A percentile compares a stretch with the other conserved stretches of the same genome.
Evolutionary conservation across 345 rosid genomes (phyloP).

Genomic region (Litchi chinensis): DNA sequence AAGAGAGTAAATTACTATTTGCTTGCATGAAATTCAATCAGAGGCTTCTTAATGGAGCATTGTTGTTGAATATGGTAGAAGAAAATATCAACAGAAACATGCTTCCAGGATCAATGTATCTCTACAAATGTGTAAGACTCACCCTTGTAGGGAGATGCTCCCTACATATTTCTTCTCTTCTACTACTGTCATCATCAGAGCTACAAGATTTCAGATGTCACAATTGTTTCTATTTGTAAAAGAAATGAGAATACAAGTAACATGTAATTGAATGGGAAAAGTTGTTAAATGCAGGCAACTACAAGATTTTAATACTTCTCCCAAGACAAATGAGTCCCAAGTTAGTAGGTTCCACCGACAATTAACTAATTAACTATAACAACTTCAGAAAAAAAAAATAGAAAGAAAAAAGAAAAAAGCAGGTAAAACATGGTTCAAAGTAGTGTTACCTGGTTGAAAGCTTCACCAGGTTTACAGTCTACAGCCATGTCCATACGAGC

Average conservation of each 20-base stretch:
- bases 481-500: slow-evolving; percentile 95
- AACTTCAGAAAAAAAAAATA: not conserved
- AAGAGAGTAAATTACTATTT: not conserved
- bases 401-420: not conserved
- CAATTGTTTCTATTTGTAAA: not conserved
- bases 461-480: slow-evolving; percentile 89
- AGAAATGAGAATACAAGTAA: not conserved
- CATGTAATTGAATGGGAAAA: not conserved
- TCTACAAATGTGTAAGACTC: slow-evolving; percentile 3
- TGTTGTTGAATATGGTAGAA: not conserved
- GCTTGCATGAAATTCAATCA: not conserved
- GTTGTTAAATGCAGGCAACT: not conserved
- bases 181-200: slow-evolving; percentile 6
- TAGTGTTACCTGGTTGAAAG: slow-evolving; percentile 70
- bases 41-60: not conserved
- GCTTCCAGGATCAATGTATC: not conserved
- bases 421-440: not conserved
- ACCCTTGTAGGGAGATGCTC: slow-evolving; percentile 6
- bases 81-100: not conserved
- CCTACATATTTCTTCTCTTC: slow-evolving; percentile 3
- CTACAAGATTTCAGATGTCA: slow-evolving; percentile 6
- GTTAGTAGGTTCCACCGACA: not conserved
- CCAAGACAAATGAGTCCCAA: not conserved
- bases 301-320: not conserved
- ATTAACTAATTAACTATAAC: not conserved